Evolutionary conservation across 257 asterid genomes (phyloP).

Genomic region (Mitragyna speciosa): DNA sequence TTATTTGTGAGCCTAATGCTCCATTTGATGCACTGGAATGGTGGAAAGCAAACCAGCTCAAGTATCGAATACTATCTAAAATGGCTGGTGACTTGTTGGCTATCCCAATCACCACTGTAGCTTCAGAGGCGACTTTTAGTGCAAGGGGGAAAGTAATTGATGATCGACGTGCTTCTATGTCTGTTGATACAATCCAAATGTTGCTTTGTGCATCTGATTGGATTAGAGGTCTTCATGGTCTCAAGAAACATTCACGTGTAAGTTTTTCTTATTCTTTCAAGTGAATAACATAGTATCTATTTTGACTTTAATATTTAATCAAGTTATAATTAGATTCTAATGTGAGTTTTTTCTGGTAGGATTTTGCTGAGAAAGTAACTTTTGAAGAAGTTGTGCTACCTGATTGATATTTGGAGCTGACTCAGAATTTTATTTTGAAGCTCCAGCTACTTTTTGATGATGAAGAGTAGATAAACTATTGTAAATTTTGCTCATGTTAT

Average conservation of each 20-base stretch:
- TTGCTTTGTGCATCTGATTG: neutral
- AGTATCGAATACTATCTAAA: neutral
- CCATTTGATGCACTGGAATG: neutral
- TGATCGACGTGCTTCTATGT: neutral
- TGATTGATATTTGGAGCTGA: neutral
- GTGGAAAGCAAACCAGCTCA: neutral
- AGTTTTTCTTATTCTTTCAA: neutral
- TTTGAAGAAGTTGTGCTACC: neutral
- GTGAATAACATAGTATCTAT: neutral
- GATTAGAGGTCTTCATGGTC: neutral
- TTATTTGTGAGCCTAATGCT: neutral
- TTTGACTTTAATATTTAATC: neutral
- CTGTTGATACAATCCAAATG: neutral
- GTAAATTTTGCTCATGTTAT: too few species aligned
- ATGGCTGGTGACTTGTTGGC: neutral
- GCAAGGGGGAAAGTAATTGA: neutral
- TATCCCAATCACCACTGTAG: slow-evolving; percentile 1
- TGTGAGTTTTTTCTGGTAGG: neutral
- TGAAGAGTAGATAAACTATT: neutral
- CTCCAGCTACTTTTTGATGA: neutral
- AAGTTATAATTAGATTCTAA: neutral
- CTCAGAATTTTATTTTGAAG: neutral
- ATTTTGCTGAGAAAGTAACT: neutral
- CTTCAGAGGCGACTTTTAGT: neutral
- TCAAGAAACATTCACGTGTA: neutral